These are phyloP conservation scores for Diplodia scrobiculata DNA, from an alignment of 2,329 filamentous ascomycete genomes.

Conservation along the genomic window DNA sequence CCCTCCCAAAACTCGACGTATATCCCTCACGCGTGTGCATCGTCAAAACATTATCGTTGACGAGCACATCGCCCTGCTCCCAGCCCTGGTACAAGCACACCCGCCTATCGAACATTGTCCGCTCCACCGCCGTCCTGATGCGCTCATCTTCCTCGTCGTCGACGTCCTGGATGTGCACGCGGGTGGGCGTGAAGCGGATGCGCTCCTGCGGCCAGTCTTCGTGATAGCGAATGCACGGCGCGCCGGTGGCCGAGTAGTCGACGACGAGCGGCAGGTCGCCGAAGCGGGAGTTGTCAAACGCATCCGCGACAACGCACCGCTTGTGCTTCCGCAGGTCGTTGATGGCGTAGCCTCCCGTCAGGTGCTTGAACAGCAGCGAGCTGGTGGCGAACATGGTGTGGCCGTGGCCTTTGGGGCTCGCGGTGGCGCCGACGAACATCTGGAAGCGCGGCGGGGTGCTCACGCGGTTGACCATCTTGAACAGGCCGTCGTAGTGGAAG, in stretches of 20 bases:
- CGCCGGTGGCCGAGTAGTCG: conserved; percentile 50
- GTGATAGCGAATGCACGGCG: conserved; percentile 58
- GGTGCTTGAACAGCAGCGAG: conserved; percentile 53
- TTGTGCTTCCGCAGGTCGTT: conserved; percentile 48
- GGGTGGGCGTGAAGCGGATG: conserved; percentile 54
- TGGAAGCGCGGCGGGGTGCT: conserved; percentile 49
- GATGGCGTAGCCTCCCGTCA: conserved; percentile 45
- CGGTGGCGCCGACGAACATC: conserved; percentile 54
- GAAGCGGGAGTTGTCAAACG: conserved; percentile 52
- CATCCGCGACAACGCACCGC: conserved; percentile 55
- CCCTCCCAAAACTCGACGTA: conserved; percentile 6
- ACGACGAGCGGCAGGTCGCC: conserved; percentile 50
- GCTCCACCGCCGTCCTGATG: conserved; percentile 42
- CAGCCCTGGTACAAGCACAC: conserved; percentile 56
- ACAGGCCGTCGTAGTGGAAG: conserved; percentile 61
- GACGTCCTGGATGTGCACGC: conserved; percentile 10
- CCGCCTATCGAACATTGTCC: conserved; percentile 54
- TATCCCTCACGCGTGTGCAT: conserved; percentile 49
- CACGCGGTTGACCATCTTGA: conserved; percentile 53
- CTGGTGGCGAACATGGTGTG: conserved; percentile 60
- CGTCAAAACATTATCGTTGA: conserved; percentile 56
- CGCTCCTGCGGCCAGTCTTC: conserved; percentile 58
- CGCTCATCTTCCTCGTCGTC: conserved; percentile 9
- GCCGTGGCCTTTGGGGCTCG: conserved; percentile 55
- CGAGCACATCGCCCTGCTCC: conserved; percentile 58